Conservation (phyloP, 2,329 filamentous ascomycete genomes). For the Neofusicoccum kwambonambiense region DNA sequence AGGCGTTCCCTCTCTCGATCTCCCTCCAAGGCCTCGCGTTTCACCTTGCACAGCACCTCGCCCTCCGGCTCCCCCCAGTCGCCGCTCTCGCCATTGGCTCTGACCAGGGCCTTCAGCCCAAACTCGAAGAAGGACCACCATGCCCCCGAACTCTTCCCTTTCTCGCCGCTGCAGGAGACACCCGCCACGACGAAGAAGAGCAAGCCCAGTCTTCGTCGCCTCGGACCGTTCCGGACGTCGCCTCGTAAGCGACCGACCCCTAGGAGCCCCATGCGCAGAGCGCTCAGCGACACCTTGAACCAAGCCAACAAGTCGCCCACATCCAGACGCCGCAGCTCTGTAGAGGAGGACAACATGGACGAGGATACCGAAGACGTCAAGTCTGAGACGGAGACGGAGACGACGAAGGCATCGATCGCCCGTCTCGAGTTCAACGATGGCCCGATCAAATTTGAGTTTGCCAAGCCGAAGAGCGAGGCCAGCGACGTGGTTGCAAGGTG, state of each 20-base stretch:
- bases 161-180: slow-evolving; percentile 60
- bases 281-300: slow-evolving; percentile 68
- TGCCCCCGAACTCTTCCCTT: slow-evolving; percentile 50
- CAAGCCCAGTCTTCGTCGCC: slow-evolving; percentile 50
- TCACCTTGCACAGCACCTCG: slow-evolving; percentile 57
- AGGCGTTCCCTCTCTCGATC: slow-evolving; percentile 87
- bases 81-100: slow-evolving; percentile 43
- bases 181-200: slow-evolving; percentile 59
- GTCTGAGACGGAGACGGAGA: slow-evolving; percentile 47
- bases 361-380: slow-evolving; percentile 30
- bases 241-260: slow-evolving; percentile 68
- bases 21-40: slow-evolving; percentile 76
- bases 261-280: slow-evolving; percentile 78
- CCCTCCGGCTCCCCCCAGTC: slow-evolving; percentile 43
- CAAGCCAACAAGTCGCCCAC: slow-evolving; percentile 66
- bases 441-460: slow-evolving; percentile 49
- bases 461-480: slow-evolving; percentile 48
- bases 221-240: slow-evolving; percentile 54
- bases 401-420: slow-evolving; percentile 21
- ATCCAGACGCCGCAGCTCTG: slow-evolving; percentile 47
- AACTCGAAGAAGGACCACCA: slow-evolving; percentile 47
- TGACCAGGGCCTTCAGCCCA: slow-evolving; percentile 48
- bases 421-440: slow-evolving; percentile 42
- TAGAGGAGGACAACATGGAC: slow-evolving; percentile 44
- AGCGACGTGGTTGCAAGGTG: slow-evolving; percentile 45